Conservation (phyloP, 106 monocot genomes). For the Hemerocallis citrina region DNA sequence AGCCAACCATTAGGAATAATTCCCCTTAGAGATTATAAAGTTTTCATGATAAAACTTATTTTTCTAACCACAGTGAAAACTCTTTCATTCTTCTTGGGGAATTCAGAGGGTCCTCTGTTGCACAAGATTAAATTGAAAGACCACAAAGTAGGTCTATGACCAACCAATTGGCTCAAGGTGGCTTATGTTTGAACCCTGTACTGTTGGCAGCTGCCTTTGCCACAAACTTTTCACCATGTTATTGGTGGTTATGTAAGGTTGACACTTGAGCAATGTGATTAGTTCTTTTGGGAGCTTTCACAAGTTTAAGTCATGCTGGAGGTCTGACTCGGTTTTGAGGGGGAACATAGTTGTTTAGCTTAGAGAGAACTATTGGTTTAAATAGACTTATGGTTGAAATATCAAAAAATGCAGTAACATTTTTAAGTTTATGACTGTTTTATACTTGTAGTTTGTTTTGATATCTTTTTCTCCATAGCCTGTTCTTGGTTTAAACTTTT, state of each 20-base stretch:
- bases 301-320: neutral
- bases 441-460: no score
- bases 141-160: no score
- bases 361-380: no score
- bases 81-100: neutral
- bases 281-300: neutral
- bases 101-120: neutral
- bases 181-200: neutral
- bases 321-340: no score
- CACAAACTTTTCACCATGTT: neutral
- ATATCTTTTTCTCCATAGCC: no score
- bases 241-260: neutral
- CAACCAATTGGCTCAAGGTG: neutral
- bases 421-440: no score
- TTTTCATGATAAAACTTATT: neutral
- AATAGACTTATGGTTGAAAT: no score
- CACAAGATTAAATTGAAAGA: neutral
- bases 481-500: no score
- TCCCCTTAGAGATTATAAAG: neutral
- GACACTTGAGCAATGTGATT: neutral
- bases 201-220: neutral
- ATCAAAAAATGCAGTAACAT: no score
- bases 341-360: no score
- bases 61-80: neutral
- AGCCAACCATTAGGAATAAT: neutral